These are phyloP conservation scores for Ogataea wickerhamii DNA, from an alignment of 805 yeast species.

Conservation along the genomic window DNA sequence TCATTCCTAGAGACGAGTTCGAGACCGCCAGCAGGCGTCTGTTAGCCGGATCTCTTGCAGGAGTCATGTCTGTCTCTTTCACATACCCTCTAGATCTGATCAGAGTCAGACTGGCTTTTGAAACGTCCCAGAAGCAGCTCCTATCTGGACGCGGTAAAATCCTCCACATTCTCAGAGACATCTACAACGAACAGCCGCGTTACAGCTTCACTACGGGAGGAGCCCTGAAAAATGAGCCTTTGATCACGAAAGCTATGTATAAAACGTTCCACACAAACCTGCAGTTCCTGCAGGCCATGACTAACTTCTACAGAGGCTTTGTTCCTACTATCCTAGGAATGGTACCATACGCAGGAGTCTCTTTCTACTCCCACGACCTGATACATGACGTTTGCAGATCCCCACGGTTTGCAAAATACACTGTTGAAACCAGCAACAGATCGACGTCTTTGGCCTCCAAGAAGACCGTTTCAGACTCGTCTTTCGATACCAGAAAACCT, in stretches of 20 bases:
- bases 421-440: conserved; percentile 35
- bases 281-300: conserved; percentile 36
- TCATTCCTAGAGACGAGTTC: conserved; percentile 69
- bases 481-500: conserved; percentile 54
- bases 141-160: conserved; percentile 31
- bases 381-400: conserved; percentile 83
- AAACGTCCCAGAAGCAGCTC: conserved; percentile 45
- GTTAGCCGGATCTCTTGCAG: conserved; percentile 87
- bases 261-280: conserved; percentile 28
- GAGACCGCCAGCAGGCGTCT: conserved; percentile 83
- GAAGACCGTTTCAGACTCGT: conserved; percentile 31
- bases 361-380: conserved; percentile 89
- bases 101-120: conserved; percentile 88
- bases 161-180: conserved; percentile 26
- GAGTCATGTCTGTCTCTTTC: conserved; percentile 77
- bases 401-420: conserved; percentile 48
- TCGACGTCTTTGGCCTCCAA: conserved; percentile 7
- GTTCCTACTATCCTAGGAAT: conserved; percentile 91
- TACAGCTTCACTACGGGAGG: conserved; percentile 29
- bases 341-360: conserved; percentile 97
- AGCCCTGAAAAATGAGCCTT: conserved; percentile 28
- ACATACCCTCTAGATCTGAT: conserved; percentile 92
- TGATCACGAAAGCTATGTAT: conserved; percentile 28
- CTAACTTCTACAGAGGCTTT: conserved; percentile 91
- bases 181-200: conserved; percentile 34